Conservation (phyloP, 768 basidiomycete species). For the Amanita rubescens region DNA sequence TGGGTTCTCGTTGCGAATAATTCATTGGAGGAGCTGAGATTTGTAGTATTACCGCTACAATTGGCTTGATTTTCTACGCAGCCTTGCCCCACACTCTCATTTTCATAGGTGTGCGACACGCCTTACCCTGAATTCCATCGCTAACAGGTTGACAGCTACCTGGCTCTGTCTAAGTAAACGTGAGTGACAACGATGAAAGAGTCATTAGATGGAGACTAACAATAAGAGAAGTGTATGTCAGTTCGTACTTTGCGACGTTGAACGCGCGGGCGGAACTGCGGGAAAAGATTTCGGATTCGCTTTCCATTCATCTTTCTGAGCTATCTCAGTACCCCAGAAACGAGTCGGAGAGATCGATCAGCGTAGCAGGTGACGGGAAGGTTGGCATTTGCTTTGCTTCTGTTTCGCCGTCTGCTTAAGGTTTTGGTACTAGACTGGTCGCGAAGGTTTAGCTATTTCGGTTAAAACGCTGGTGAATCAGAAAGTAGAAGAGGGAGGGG, state of each 20-base stretch:
- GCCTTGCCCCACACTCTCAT: conserved; percentile 50
- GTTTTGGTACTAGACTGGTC: too few species aligned
- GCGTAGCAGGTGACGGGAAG: conserved; percentile 12
- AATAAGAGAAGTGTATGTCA: conserved; percentile 40
- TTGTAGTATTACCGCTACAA: conserved; percentile 35
- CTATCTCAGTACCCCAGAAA: conserved; percentile 18
- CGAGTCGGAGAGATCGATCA: conserved; percentile 11
- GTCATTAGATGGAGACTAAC: neutral
- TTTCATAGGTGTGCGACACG: conserved; percentile 35
- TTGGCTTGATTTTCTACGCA: conserved; percentile 39
- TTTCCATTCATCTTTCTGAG: conserved; percentile 38
- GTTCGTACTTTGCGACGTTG: conserved; percentile 48
- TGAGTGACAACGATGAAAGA: conserved; percentile 17
- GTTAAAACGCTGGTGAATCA: conserved; percentile 17
- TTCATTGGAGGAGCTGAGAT: neutral
- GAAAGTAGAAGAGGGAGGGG: conserved; percentile 6
- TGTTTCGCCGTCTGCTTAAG: too few species aligned
- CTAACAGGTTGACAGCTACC: conserved; percentile 24
- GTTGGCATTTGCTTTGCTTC: conserved; percentile 8
- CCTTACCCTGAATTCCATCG: too few species aligned
- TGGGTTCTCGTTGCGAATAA: neutral
- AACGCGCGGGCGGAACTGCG: conserved; percentile 40
- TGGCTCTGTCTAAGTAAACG: conserved; percentile 48
- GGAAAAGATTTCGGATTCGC: conserved; percentile 22
- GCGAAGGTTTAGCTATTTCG: conserved; percentile 10